Base-by-base conservation (phyloP, 331 rosid species). In the Pyracantha coccinea region DNA sequence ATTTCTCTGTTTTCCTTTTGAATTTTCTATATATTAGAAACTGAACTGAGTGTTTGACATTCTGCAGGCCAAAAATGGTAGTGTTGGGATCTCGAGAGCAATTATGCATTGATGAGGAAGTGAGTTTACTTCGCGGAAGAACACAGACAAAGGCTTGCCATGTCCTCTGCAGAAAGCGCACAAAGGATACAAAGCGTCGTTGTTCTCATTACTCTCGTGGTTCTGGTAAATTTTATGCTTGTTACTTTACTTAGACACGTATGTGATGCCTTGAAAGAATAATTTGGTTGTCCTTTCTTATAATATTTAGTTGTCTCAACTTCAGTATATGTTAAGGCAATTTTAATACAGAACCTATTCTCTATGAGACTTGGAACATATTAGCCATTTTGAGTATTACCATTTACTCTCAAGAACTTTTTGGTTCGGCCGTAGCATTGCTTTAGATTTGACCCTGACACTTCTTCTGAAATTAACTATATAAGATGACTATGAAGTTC, bases 51-150 rank as follows among this genome's bases (percentile, higher is more conserved):
- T 16, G 35, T 72, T 60, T 75, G 79, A 62, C 47, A 55, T 60
- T 65, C 50, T 66, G 84, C 89, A 94, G 97, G 92, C 99, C 97
- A 31, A 94, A 94, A 82, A 94, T 92, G 96, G 82, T 82, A 58
- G 97, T 94, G 20, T 75, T 94, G 71, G 99, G 97, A 76, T 94
- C 99, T 78, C 90, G 97, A 75, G 97, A 94, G 84, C 97, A 94
- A 81, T 78, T 94, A 72, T 94, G 97, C 87, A 92, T 94, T 83
- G 92, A 94, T 75, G 97, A 92, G 33, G 68, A 89, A 47, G 99
- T 94, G 74, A 94, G 93, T 78, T 75, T 60, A 70, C 99, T 94
- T 64, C 81, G 19, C 12, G 97, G 99, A 20, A 90, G 78, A 85
- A 62, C 90, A 79, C 97, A 94, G 80, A 74, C 94, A 75, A 88